Evolutionary conservation across 129 eudicot genomes (phyloP), one percentile per base, ranked within the genome.

Genomic region (Flaveria robusta): DNA sequence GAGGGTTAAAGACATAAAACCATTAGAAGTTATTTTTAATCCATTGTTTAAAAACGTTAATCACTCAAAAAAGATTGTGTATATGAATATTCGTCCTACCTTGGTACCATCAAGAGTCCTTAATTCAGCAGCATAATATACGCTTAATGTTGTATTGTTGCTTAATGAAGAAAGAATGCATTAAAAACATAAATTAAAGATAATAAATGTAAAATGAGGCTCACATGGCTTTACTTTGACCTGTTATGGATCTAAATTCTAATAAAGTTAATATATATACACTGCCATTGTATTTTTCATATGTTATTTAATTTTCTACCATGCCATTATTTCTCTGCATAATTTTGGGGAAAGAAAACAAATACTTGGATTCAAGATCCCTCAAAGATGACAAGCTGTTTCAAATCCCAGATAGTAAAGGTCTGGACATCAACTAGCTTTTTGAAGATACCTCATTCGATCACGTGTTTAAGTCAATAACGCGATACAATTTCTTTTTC

Each of bases 181-280:
- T 50, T 50, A 39, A 54, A 69, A 47, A 43, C 75, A 77, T 14
- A 46, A 42, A 58, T 68, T 73, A 71, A 65, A 80, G 29, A 83
- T 72, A 76, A 70, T 74, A 75, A 81, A 74, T 51, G 20, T 34
- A 41, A 75, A 77, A 77, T 69, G 39, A 66, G 70, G 68, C 77
- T 76, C 79, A 82, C 93, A 88, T 83, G 92, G 84, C 68, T 64
- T 55, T 81, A 70, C 50, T 87, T 80, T 85, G 89, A 83, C 87
- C 80, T 81, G 83, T 68, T 50, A 70, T 71, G 81, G 63, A 41
- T 70, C 82, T 26, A 80, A 79, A 60, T 74, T 78, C 75, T 51
- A 68, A 71, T 71, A 62, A 78, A 31, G 58, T 67, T 62, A 67
- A n/a, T 76, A 39, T 18, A 5, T 52, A 26, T 81, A 76, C 81